Percentiles rank a stretch among this genome's conserved stretches.
phyloP scores from a whole-genome alignment of 768 basidiomycete genomes.

The Lactifluus echinatus region DNA sequence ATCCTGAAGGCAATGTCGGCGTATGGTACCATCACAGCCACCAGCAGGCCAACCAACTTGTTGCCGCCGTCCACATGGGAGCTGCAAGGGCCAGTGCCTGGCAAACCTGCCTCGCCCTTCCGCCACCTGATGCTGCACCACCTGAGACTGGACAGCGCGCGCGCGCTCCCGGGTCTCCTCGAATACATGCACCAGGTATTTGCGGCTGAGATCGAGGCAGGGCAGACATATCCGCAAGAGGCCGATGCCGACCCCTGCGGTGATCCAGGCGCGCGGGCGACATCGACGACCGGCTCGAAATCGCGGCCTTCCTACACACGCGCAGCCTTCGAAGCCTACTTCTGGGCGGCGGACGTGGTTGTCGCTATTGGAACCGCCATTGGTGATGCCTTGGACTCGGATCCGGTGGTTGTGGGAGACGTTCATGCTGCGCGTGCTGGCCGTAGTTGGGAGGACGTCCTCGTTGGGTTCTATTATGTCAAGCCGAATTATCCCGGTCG shows the following conservation, averaged over 20 bases:
- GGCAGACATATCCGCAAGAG: slow-evolving; percentile 83
- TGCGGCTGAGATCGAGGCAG: slow-evolving; percentile 64
- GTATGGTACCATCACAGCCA: slow-evolving; percentile 52
- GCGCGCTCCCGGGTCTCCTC: slow-evolving; percentile 40
- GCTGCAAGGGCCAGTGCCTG: slow-evolving; percentile 17
- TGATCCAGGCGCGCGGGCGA: too few species aligned
- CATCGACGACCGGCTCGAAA: not conserved
- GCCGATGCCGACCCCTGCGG: slow-evolving; percentile 34
- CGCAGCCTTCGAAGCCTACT: slow-evolving; percentile 61
- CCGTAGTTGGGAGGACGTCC: slow-evolving; percentile 55
- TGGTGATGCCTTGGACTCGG: not conserved
- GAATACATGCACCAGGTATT: slow-evolving; percentile 56
- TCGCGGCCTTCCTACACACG: slow-evolving; percentile 26
- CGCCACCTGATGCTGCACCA: slow-evolving; percentile 25
- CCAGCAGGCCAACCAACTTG: slow-evolving; percentile 21
- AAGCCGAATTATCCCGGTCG: slow-evolving; percentile 89
- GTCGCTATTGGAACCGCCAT: slow-evolving; percentile 42
- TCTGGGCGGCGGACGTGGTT: slow-evolving; percentile 69
- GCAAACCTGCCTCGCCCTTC: slow-evolving; percentile 25
- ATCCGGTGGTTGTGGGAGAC: slow-evolving; percentile 12
- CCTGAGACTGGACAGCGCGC: slow-evolving; percentile 27
- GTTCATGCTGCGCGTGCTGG: slow-evolving; percentile 40
- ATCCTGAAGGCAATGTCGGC: slow-evolving; percentile 53
- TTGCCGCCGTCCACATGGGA: slow-evolving; percentile 46
- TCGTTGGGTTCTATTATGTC: slow-evolving; percentile 78